Evolutionary conservation across 2,329 filamentous ascomycete genomes (phyloP), one percentile per base, ranked within the genome.

Genomic region (Talaromyces verruculosus): DNA sequence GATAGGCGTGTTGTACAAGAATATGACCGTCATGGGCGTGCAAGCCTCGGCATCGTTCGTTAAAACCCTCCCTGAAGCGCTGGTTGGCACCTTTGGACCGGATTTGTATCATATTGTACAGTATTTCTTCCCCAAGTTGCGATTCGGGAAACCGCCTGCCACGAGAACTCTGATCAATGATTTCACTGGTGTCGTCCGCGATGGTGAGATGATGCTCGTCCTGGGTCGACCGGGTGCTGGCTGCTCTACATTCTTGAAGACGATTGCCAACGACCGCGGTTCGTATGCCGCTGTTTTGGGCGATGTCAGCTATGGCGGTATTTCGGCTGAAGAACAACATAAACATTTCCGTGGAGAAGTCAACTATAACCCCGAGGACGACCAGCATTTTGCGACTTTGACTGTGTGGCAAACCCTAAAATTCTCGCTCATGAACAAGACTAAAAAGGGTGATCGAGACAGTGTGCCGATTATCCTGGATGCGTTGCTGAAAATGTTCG

Each of bases 321-420:
- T 93, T 17, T 79, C 88, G 1, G 88, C 90, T 0, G 81, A 86
- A 33, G 87, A 89, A 71, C 89, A 91, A 72, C 83, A 85, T 71
- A 88, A 88, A 72, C 82, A 85, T 68, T 93, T 90, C 75, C 83
- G 89, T 55, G 91, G 91, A 41, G 91, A 93, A 74, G 89, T 92
- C 72, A 89, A 88, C 70, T 93, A 93, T 76, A 92, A 94, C 37
- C 65, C 65, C 3, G 65, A 67, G 75, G 90, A 92, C 69, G 90
- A 93, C 71, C 83, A 87, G 19, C 91, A 94, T 74, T 88, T 93
- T 72, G 88, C 91, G 2, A 84, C 84, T 1, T 81, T 94, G 41
- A 92, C 88, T 5, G 91, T 94, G 0, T 90, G 89, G 84, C 89
- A 93, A 76, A 93, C 91, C 0, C 80, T 94, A 49, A 87, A 85